phyloP scores from a whole-genome alignment of 2,329 filamentous ascomycete species.

The Xenosphaeropsis pyriputrescens region DNA sequence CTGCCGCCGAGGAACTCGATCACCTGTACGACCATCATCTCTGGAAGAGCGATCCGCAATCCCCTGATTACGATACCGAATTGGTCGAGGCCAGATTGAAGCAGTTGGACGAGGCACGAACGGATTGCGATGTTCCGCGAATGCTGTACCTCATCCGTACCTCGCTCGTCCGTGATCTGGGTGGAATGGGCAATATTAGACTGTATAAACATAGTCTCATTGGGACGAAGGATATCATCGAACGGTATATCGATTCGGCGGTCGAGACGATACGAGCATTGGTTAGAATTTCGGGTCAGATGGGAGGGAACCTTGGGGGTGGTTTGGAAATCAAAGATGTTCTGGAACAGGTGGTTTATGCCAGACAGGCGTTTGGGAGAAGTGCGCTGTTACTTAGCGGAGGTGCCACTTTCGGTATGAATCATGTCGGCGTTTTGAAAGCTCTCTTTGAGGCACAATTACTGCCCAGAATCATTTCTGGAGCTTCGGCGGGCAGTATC shows the following conservation, averaged over 20 bases:
- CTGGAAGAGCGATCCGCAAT: slow-evolving; percentile 56
- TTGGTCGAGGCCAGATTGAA: slow-evolving; percentile 56
- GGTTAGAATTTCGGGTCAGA: slow-evolving; percentile 40
- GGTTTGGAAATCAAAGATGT: slow-evolving; percentile 38
- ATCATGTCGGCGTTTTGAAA: slow-evolving; percentile 56
- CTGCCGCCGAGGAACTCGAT: slow-evolving; percentile 65
- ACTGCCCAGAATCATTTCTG: slow-evolving; percentile 53
- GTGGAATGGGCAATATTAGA: slow-evolving; percentile 70
- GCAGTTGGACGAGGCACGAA: slow-evolving; percentile 61
- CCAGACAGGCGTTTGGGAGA: slow-evolving; percentile 49
- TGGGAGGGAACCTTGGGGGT: slow-evolving; percentile 22
- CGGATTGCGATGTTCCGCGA: slow-evolving; percentile 52
- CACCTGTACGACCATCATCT: slow-evolving; percentile 62
- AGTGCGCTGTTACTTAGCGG: slow-evolving; percentile 53
- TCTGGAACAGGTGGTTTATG: slow-evolving; percentile 41
- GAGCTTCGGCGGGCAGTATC: slow-evolving; percentile 56
- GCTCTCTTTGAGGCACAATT: slow-evolving; percentile 47
- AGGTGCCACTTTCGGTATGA: slow-evolving; percentile 59
- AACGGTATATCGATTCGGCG: slow-evolving; percentile 72
- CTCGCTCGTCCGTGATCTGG: slow-evolving; percentile 64
- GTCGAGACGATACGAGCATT: slow-evolving; percentile 59
- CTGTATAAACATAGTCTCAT: slow-evolving; percentile 76
- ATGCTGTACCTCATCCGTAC: slow-evolving; percentile 78
- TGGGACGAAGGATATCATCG: slow-evolving; percentile 77
- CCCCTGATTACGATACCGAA: slow-evolving; percentile 41